Base-by-base conservation (phyloP, 2,329 filamentous ascomycete species). In the Trichoderma atrobrunneum region DNA sequence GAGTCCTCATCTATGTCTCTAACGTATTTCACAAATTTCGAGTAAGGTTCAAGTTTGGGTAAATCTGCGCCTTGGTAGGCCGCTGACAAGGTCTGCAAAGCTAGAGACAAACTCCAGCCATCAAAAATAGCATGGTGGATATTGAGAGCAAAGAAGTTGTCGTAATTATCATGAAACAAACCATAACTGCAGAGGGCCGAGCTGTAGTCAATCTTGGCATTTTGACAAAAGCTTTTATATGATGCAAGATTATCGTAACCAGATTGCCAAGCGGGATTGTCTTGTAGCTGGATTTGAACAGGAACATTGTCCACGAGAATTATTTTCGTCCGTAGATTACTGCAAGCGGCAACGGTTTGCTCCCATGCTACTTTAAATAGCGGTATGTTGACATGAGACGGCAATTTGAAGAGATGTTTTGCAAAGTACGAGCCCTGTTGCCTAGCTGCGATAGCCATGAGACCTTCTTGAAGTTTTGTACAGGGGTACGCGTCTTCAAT, bases 51-150 rank as follows among this genome's bases (percentile, higher is more conserved):
- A 24, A 71, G 32, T 18, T 67, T 24, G n/a, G 57, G 32, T 56
- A 72, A 48, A 57, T 72, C 80, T 57, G 32, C 7, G 39, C 56
- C 39, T 11, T 61, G 12, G 18, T 72, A 70, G 11, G 36, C 39
- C 5, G 65, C 39, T 18, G 24, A 39, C 18, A 71, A 32, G 8
- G 69, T 66, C 43, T 54, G 43, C 18, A 71, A 26, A 5, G 39
- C 48, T 16, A 71, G 18, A 0, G 59, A 54, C 10, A 71, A 14
- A 30, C 54, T 66, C 60, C 59, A 71, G 24, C 69, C 69, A 48
- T 71, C 69, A 6, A 65, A 71, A 6, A 71, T 34, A 12, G 60
- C 7, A 18, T 71, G 69, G 28, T 71, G 69, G 18, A 71, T 65
- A 28, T 36, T 56, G 10, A 60, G 59, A 18, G 32, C 16, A 62